A percentile compares a stretch with the other conserved stretches of the same genome.
Conservation (phyloP, 2,329 filamentous ascomycete species). For the Westerdykella sp. region DNA sequence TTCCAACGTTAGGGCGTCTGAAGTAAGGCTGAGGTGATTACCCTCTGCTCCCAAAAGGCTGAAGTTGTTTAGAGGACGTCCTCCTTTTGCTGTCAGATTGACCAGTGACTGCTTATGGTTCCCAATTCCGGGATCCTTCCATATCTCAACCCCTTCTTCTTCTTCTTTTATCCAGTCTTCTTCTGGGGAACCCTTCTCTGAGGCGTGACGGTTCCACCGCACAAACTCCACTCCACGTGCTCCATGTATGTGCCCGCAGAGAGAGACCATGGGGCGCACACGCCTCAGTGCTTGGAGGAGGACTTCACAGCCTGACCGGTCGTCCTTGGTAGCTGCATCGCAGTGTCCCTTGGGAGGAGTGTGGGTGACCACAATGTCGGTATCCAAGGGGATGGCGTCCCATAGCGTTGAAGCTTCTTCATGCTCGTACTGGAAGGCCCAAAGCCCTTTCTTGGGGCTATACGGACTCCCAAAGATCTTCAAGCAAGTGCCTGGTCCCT, state of each 20-base stretch:
- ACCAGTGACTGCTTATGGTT: slow-evolving; percentile 59
- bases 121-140: slow-evolving; percentile 54
- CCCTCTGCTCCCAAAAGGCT: slow-evolving; percentile 23
- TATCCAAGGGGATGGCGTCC: slow-evolving; percentile 54
- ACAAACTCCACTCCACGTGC: slow-evolving; percentile 59
- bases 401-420: slow-evolving; percentile 47
- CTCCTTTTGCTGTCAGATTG: slow-evolving; percentile 49
- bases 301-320: slow-evolving; percentile 52
- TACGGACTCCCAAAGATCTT: slow-evolving; percentile 66
- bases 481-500: slow-evolving; percentile 56
- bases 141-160: slow-evolving; percentile 37
- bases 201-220: slow-evolving; percentile 45
- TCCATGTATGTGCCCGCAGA: slow-evolving; percentile 69
- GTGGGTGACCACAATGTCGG: slow-evolving; percentile 65
- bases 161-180: no score
- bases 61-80: slow-evolving; percentile 28
- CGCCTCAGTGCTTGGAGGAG: slow-evolving; percentile 54
- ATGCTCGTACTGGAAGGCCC: slow-evolving; percentile 61
- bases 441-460: slow-evolving; percentile 50
- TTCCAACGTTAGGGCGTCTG: slow-evolving; percentile 1
- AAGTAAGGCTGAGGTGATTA: slow-evolving; percentile 8
- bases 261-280: slow-evolving; percentile 56
- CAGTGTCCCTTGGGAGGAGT: slow-evolving; percentile 58
- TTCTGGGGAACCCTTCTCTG: slow-evolving; percentile 44
- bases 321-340: slow-evolving; percentile 40